These are phyloP conservation scores for Sutorius australiensis DNA, from an alignment of 768 basidiomycete genomes.

Conservation along the genomic window DNA sequence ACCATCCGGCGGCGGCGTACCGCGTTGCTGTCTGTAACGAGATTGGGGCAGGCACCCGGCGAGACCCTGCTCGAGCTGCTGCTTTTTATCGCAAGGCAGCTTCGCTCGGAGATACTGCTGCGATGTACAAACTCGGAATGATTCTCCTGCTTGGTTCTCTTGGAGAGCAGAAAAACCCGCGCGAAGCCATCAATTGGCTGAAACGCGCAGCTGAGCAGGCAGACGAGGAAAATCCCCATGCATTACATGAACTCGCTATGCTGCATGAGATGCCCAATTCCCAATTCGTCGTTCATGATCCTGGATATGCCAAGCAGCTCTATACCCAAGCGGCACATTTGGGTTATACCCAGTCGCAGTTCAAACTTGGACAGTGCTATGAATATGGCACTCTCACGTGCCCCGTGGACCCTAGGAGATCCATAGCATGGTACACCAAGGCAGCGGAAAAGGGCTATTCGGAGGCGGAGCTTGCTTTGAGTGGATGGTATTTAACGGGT, in stretches of 20 bases:
- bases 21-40: constrained; percentile 99
- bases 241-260: constrained; percentile 90
- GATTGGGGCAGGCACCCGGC: constrained; percentile 91
- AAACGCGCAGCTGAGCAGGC: constrained; percentile 94
- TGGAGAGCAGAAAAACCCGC: constrained; percentile 77
- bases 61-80: constrained; percentile 83
- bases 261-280: constrained; percentile 72
- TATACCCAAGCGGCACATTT: constrained; percentile 90
- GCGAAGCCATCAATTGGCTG: constrained; percentile 94
- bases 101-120: constrained; percentile 92
- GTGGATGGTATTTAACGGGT: constrained; percentile 97
- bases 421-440: constrained; percentile 98
- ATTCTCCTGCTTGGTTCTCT: constrained; percentile 83
- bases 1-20: constrained; percentile 91
- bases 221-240: constrained; percentile 97
- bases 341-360: constrained; percentile 91
- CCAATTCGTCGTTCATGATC: constrained; percentile 72
- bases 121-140: constrained; percentile 99
- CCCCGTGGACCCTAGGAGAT: constrained; percentile 87
- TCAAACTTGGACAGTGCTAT: constrained; percentile 92
- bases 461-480: constrained; percentile 92
- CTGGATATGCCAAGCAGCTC: constrained; percentile 75
- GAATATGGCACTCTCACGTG: constrained; percentile 89
- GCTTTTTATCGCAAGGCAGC: constrained; percentile 97
- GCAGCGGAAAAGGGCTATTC: constrained; percentile 96